Evolutionary conservation across 208 protist genomes (phyloP).

Genomic region (Herpetomonas muscarum): DNA sequence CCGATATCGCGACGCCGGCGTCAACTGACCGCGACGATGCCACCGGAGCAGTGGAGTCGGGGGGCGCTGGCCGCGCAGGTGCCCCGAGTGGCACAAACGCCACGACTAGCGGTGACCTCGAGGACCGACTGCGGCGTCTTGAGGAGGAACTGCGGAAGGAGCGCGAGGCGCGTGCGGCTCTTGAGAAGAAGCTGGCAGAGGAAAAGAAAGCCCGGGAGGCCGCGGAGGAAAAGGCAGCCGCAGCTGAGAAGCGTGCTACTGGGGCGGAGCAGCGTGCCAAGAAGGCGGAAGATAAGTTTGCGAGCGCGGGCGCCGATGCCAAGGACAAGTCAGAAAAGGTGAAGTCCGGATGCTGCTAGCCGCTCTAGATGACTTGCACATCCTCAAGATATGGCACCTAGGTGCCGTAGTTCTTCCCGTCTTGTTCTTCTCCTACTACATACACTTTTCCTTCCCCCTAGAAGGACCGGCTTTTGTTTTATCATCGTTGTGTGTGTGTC

Average conservation of each 20-base stretch:
- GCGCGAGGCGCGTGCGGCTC: background rate
- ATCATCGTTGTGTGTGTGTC: slow-evolving; percentile 1
- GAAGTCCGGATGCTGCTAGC: slow-evolving; percentile 32
- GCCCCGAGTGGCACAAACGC: background rate
- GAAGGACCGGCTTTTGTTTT: background rate
- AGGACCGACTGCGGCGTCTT: slow-evolving; percentile 4
- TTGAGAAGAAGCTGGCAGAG: slow-evolving; percentile 3
- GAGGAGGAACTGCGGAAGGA: slow-evolving; percentile 10
- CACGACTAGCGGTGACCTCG: background rate
- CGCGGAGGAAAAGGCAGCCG: slow-evolving; percentile 2
- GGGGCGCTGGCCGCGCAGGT: background rate
- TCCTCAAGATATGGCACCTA: too few species aligned
- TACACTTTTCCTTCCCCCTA: too few species aligned
- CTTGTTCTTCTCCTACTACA: too few species aligned
- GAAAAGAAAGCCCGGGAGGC: slow-evolving; percentile 4
- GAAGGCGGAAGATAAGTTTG: slow-evolving; percentile 3
- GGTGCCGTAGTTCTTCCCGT: too few species aligned
- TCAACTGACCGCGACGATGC: slow-evolving; percentile 1
- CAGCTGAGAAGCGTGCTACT: slow-evolving; percentile 1
- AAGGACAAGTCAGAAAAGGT: slow-evolving; percentile 22
- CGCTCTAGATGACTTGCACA: too few species aligned
- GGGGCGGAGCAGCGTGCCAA: background rate
- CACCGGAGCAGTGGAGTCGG: background rate
- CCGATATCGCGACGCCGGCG: background rate
- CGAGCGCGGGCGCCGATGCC: background rate